Evolutionary conservation across 2,329 filamentous ascomycete species (phyloP).

Genomic region (Ilyonectria sp.): DNA sequence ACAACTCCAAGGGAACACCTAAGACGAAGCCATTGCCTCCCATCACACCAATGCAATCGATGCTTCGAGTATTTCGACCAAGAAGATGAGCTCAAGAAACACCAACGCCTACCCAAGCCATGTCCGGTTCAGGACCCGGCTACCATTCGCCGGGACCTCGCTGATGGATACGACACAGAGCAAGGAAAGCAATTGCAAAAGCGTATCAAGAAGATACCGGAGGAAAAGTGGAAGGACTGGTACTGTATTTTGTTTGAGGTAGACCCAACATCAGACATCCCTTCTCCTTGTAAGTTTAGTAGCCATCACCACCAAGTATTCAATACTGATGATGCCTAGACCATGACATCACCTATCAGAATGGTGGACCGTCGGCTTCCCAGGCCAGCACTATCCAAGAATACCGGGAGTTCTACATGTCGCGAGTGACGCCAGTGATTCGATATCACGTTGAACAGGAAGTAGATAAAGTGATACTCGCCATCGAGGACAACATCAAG

Average conservation of each 20-base stretch:
- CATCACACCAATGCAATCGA: constrained; percentile 40
- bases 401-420: constrained; percentile 17
- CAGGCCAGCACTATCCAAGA: constrained; percentile 3
- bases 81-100: constrained; percentile 39
- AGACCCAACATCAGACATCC: constrained; percentile 26
- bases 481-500: constrained; percentile 26
- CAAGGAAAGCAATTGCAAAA: constrained; percentile 42
- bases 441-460: constrained; percentile 26
- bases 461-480: constrained; percentile 22
- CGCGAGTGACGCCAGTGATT: constrained; percentile 23
- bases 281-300: constrained; percentile 33
- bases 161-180: constrained; percentile 43
- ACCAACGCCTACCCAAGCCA: constrained; percentile 37
- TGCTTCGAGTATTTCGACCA: constrained; percentile 39
- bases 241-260: constrained; percentile 32
- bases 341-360: constrained; percentile 18
- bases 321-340: constrained; percentile 17
- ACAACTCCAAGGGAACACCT: constrained; percentile 44
- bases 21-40: constrained; percentile 39
- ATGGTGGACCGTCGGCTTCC: not conserved
- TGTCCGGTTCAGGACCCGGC: constrained; percentile 39
- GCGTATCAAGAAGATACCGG: constrained; percentile 18
- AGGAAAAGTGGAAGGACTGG: constrained; percentile 31
- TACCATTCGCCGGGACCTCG: constrained; percentile 30
- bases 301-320: not conserved